Evolutionary conservation across 202 grass and related monocot genomes (phyloP), one percentile per base, ranked within the genome.

Genomic region (Carex arenaria): DNA sequence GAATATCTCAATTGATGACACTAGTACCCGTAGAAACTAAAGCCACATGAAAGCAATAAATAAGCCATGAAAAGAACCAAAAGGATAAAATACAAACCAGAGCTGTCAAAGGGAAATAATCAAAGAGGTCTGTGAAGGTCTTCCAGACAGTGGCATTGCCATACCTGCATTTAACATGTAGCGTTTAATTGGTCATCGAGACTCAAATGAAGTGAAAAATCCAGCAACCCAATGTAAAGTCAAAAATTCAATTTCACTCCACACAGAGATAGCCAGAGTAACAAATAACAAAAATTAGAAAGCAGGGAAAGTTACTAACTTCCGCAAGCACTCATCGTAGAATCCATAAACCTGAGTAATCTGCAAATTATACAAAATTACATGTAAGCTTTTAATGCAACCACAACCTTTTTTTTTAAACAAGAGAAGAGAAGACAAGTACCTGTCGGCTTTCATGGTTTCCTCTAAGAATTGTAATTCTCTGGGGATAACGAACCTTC

Each of bases 341-440:
- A 99, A 99, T 66, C 97, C 97, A 87, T 99, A 99, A 84, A 99
- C 96, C 86, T 99, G 96, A 53, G 96, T 96, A 83, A 99, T 96
- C 93, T 99, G 91, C 81, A 93, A 47, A 73, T 80, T 64, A 67
- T 63, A n/a, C 6, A 40, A 62, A 57, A 60, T 18, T 47, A 45
- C 7, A 56, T 9, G 30, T 30, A 51, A 86, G 83, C 19, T 18
- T 80, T 52, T n/a, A 72, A 17, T 80, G 14, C 11, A 86, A 38
- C 15, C 36, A 84, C 45, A 45, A 51, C 2, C 68, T 62, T 53
- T 63, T 9, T 56, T 23, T 64, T 52, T 22, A 65, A 26, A 38
- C 63, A 61, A 82, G 52, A 34, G 76, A 80, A 14, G 52, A 61
- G 4, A 4, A 68, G 71, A 36, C 20, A 70, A 79, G 59, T 86